phyloP scores from a whole-genome alignment of 192 early-diverging fungal genomes.

The Backusella liffmaniae region DNA sequence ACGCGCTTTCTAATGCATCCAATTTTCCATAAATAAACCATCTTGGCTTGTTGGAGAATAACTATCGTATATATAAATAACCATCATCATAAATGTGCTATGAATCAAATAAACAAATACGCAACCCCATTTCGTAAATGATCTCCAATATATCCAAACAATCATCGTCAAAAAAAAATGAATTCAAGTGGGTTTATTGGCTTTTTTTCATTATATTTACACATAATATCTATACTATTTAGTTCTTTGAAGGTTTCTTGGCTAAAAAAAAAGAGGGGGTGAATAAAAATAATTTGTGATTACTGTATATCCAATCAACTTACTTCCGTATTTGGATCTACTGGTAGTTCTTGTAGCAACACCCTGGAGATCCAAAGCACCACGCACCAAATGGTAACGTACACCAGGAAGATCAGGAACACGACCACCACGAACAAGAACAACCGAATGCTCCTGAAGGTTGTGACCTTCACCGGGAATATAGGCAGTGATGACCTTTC shows the following conservation, averaged over 20 bases:
- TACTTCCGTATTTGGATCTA: constrained; percentile 93
- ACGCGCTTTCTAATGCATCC: background rate
- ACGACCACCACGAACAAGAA: constrained; percentile 92
- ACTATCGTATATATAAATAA: background rate
- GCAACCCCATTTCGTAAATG: background rate
- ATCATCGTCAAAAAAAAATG: background rate
- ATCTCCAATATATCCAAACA: background rate
- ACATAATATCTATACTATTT: constrained; percentile 7
- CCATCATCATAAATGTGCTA: background rate
- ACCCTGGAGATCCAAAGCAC: constrained; percentile 92
- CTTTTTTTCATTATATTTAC: constrained; percentile 5
- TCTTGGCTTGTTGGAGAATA: background rate
- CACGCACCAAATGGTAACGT: constrained; percentile 90
- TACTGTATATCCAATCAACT: constrained; percentile 32
- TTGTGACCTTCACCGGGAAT: constrained; percentile 99
- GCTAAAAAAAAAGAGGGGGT: constrained; percentile 14
- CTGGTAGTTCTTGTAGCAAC: constrained; percentile 79
- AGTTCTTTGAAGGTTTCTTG: constrained; percentile 39
- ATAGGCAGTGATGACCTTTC: constrained; percentile 90
- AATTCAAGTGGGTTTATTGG: background rate
- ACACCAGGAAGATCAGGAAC: constrained; percentile 98
- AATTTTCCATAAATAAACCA: no score
- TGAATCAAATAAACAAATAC: no score
- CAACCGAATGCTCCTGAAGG: constrained; percentile 96
- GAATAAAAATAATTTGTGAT: no score